These are phyloP conservation scores for Eucalyptus pauciflora DNA, from an alignment of 345 rosid species.

Conservation along the genomic window DNA sequence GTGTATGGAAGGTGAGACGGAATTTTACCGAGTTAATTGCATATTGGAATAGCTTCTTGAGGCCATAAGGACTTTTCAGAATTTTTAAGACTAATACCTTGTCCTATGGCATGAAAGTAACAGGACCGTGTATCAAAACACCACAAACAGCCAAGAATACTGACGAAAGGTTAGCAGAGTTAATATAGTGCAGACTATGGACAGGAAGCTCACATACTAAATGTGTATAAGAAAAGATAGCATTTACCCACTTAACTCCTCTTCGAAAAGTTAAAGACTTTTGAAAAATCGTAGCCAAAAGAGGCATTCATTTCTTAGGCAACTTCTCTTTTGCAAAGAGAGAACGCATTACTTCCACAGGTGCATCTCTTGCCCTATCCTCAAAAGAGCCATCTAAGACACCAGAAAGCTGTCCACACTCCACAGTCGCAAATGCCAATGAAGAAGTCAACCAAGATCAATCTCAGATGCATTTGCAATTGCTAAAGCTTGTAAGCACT, in stretches of 20 bases:
- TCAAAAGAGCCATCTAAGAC: too few species aligned
- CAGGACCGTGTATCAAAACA: constrained; percentile 22
- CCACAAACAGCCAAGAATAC: constrained; percentile 25
- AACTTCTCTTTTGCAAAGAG: too few species aligned
- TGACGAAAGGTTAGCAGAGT: constrained; percentile 32
- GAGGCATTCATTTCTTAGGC: too few species aligned
- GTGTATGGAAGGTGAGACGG: neutral
- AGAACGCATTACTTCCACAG: fast-evolving
- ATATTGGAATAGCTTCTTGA: constrained; percentile 3
- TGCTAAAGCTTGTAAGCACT: too few species aligned
- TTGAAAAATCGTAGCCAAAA: too few species aligned
- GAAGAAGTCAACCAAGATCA: too few species aligned
- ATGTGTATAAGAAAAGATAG: neutral
- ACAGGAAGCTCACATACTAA: constrained; percentile 2
- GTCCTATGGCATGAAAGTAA: constrained; percentile 28
- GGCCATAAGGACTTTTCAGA: constrained; percentile 7
- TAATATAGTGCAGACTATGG: constrained; percentile 8
- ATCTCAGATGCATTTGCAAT: too few species aligned
- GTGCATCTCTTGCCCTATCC: too few species aligned
- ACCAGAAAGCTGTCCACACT: fast-evolving
- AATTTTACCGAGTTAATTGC: constrained; percentile 1
- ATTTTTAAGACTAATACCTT: constrained; percentile 4
- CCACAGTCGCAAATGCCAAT: too few species aligned
- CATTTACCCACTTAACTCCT: constrained; percentile 27
- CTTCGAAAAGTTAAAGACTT: neutral